Evolutionary conservation across 2,329 filamentous ascomycete species (phyloP), one percentile per base, ranked within the genome.

Genomic region (Fusarium oligoseptatum): DNA sequence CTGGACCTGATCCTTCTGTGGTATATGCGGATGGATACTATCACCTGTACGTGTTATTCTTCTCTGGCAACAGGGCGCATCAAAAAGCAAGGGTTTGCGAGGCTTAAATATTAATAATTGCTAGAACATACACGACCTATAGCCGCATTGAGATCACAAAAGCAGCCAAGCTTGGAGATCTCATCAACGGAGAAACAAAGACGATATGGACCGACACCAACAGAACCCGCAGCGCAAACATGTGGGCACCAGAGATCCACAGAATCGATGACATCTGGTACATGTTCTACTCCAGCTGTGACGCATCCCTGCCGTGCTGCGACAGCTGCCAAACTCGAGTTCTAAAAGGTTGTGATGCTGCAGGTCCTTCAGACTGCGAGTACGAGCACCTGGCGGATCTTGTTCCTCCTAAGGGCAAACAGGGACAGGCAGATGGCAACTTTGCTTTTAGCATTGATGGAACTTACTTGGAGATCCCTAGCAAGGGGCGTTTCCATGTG

Each of bases 141-240:
- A n/a, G 41, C 20, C 63, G 24, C 4, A 69, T 69, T 24, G 56
- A 66, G 7, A 69, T 69, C 11, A 65, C 55, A 0, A 36, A 45
- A 7, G 45, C 67, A 0, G 55, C 12, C 20, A 43, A 29, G 4
- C 48, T 69, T 3, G 67, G 55, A 9, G 68, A 41, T 4, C 29
- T 71, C 8, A 20, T 63, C 5, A 43, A 68, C 8, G 68, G 68
- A 17, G 68, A 71, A 22, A 64, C 56, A 4, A 68, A 68, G 17
- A 68, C 61, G 14, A 62, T 71, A 39, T 71, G 68, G 69, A 71
- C 66, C 36, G 69, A 71, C 22, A 71, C 37, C n/a, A 71, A 71
- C 36, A 62, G 22, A 4, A 71, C 69, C 5, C 66, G 69, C 24
- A 66, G 45, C 22, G 66, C 66, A 4, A 69, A 71, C 27, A 71